Evolutionary conservation across 192 early-diverging fungal genomes (phyloP), one percentile per base, ranked within the genome.

Genomic region (Hyaloraphidium curvatum): DNA sequence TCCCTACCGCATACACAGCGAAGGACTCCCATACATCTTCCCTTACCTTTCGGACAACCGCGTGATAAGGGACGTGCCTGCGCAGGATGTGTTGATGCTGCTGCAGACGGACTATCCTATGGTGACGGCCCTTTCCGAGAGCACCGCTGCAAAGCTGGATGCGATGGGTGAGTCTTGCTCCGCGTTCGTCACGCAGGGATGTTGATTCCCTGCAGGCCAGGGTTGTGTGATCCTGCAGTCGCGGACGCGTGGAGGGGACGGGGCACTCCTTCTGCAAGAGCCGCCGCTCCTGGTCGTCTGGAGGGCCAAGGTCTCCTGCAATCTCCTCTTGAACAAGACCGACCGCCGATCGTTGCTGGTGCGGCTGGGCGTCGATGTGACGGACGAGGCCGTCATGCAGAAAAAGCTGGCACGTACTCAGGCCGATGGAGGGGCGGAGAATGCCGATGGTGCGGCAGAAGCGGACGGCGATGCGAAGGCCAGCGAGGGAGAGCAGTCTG

Each of bases 311-410:
- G 71, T 71, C 30, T 81, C 80, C n/a, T 65, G 84, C 28, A 84
- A 81, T 59, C 64, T 84, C 50, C 68, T 83, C 53, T 54, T 86
- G 57, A 76, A 80, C 67, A 84, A 84, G 57, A 72, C 75, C 56
- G 82, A 86, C 63, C 72, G 78, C 39, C 56, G 67, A 59, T 58
- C 58, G 28, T 59, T 75, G 16, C 51, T 70, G 53, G 41, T 55
- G 26, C 57, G 70, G 11, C 56, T 75, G n/a, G n/a, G n/a, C n/a
- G n/a, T n/a, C n/a, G n/a, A n/a, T n/a, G n/a, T n/a, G n/a, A n/a
- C n/a, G n/a, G n/a, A n/a, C n/a, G n/a, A n/a, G n/a, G n/a, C n/a
- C n/a, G n/a, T n/a, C n/a, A n/a, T n/a, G n/a, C n/a, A n/a, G n/a
- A n/a, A n/a, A n/a, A n/a, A n/a, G n/a, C n/a, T n/a, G n/a, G n/a